Percentiles rank a stretch among this genome's conserved stretches.
Evolutionary conservation across 129 eudicot species (phyloP).

Genomic region (Pulicaria dysenterica): DNA sequence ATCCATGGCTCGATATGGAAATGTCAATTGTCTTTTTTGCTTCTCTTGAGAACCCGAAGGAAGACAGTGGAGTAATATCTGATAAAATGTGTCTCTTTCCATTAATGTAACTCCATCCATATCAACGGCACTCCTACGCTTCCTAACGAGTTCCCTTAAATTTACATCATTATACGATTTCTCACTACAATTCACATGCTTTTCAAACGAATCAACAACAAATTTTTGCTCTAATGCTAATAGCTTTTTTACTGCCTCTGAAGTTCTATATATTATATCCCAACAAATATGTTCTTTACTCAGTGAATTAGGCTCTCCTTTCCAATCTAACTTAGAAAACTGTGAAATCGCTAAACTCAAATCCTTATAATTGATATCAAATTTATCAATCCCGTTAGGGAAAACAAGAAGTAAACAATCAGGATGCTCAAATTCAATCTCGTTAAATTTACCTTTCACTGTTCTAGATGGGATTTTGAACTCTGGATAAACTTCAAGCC

Average conservation of each 20-base stretch:
- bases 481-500: constrained; percentile 45
- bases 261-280: constrained; percentile 82
- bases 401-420: constrained; percentile 86
- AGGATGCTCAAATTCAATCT: constrained; percentile 88
- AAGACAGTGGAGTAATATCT: constrained; percentile 78
- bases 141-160: constrained; percentile 73
- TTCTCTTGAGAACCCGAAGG: constrained; percentile 64
- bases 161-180: constrained; percentile 51
- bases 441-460: constrained; percentile 66
- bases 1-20: constrained; percentile 79
- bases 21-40: constrained; percentile 64
- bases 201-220: constrained; percentile 39
- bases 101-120: constrained; percentile 77
- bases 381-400: constrained; percentile 47
- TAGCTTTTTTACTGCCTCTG: constrained; percentile 71
- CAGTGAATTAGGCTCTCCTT: constrained; percentile 78
- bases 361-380: constrained; percentile 55
- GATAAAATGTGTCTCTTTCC: constrained; percentile 65
- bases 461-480: constrained; percentile 54
- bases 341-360: constrained; percentile 46
- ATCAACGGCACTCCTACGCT: constrained; percentile 94
- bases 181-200: constrained; percentile 48
- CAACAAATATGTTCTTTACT: constrained; percentile 85
- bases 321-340: constrained; percentile 69
- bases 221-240: constrained; percentile 37